These are phyloP conservation scores for Pontederia crassipes DNA, from an alignment of 176 grass and related monocot genomes.

Conservation along the genomic window DNA sequence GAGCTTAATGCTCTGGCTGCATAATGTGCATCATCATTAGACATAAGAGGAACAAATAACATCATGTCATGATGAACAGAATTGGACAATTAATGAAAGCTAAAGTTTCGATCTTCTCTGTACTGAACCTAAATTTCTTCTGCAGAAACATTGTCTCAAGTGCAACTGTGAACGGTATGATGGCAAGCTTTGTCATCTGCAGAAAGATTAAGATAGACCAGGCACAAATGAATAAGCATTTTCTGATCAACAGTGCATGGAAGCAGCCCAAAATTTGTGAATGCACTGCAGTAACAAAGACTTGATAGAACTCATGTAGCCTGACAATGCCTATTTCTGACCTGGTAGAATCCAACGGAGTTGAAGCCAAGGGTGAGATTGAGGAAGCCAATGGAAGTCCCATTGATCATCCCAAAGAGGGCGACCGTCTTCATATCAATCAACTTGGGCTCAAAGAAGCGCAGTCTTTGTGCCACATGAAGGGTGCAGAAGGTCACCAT, in stretches of 20 bases:
- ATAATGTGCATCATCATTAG: conserved; percentile 35
- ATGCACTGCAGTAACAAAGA: too few relatives aligned
- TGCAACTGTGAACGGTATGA: conserved; percentile 98
- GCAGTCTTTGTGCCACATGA: conserved; percentile 68
- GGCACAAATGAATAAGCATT: neutral
- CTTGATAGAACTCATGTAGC: neutral
- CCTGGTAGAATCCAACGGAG: conserved; percentile 99
- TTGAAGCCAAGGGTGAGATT: conserved; percentile 99
- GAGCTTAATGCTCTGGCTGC: conserved; percentile 83
- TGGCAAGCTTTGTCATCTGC: conserved; percentile 99
- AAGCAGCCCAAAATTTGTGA: too few relatives aligned
- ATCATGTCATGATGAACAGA: neutral
- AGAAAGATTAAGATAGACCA: conserved; percentile 1
- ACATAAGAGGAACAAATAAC: conserved; percentile 12
- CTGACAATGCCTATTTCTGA: conserved; percentile 9
- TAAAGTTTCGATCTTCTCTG: neutral
- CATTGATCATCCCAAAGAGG: conserved; percentile 90
- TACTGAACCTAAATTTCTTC: conserved; percentile 85
- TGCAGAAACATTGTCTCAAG: conserved; percentile 90
- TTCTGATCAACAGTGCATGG: too few relatives aligned
- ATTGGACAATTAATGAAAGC: too few relatives aligned
- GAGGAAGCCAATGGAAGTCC: conserved; percentile 88
- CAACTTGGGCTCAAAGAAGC: conserved; percentile 84
- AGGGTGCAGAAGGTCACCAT: conserved; percentile 98
- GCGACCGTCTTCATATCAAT: conserved; percentile 82